These are phyloP conservation scores for Phytophthora sp. DNA, from an alignment of 352 stramenopile species.

Conservation along the genomic window DNA sequence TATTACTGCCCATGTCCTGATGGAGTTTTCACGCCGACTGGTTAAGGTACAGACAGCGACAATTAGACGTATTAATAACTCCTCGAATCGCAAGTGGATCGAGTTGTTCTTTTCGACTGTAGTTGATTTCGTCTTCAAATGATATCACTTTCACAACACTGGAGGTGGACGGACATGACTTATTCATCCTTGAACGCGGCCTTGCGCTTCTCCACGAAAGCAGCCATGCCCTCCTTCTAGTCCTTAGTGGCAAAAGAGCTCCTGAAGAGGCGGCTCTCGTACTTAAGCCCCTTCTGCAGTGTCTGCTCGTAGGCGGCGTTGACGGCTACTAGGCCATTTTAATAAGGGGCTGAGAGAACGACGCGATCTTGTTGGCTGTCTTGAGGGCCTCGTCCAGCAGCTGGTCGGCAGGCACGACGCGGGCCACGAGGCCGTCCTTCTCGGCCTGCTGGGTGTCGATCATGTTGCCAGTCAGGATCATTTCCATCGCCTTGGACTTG, in stretches of 20 bases:
- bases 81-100: too few relatives aligned
- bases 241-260: conserved; percentile 96
- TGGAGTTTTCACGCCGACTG: too few relatives aligned
- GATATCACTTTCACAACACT: too few relatives aligned
- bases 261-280: conserved; percentile 98
- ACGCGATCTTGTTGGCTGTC: conserved; percentile 96
- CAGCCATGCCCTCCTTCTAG: conserved; percentile 96
- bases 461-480: conserved; percentile 98
- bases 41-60: too few relatives aligned
- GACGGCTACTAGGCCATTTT: conserved; percentile 98
- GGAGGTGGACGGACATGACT: conserved; percentile 17
- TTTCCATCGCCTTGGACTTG: conserved; percentile 99
- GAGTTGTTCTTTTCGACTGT: too few relatives aligned
- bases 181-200: conserved; percentile 95
- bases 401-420: conserved; percentile 92
- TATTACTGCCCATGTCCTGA: too few relatives aligned
- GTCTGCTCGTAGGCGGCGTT: conserved; percentile 94
- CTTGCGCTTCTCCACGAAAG: conserved; percentile 98
- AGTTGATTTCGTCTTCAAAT: too few relatives aligned
- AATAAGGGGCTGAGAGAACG: conserved; percentile 94
- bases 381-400: conserved; percentile 96
- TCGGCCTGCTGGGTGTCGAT: conserved; percentile 96
- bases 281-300: conserved; percentile 95
- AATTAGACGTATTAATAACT: too few relatives aligned
- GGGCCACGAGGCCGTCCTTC: conserved; percentile 93